A percentile compares a stretch with the other conserved stretches of the same genome.
Evolutionary conservation across 2,329 filamentous ascomycete species (phyloP).

Genomic region (Sporothrix sp.): DNA sequence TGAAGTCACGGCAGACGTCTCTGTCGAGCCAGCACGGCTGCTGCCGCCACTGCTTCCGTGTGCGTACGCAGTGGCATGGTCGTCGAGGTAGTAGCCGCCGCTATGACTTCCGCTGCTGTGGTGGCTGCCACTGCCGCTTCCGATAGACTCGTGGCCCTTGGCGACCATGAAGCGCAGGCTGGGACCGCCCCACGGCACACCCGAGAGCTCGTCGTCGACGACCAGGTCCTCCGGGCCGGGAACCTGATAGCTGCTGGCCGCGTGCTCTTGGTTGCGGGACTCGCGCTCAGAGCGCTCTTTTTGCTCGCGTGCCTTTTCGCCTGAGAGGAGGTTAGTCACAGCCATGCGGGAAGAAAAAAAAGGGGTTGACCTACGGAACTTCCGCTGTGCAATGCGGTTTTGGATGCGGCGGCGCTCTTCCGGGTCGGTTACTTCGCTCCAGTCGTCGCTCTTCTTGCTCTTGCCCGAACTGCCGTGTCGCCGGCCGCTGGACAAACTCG

Average conservation of each 20-base stretch:
- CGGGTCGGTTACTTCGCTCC: slow-evolving; percentile 59
- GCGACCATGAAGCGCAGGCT: slow-evolving; percentile 47
- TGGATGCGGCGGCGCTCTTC: slow-evolving; percentile 65
- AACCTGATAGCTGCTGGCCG: slow-evolving; percentile 53
- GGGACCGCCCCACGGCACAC: slow-evolving; percentile 63
- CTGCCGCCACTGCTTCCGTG: slow-evolving; percentile 1
- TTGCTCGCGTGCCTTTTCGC: slow-evolving; percentile 59
- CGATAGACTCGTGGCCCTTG: slow-evolving; percentile 40
- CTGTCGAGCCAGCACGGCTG: not conserved
- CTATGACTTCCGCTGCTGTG: not conserved
- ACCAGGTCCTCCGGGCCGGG: slow-evolving; percentile 48
- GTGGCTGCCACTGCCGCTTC: slow-evolving; percentile 32
- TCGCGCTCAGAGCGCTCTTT: slow-evolving; percentile 57
- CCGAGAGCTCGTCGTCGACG: slow-evolving; percentile 44
- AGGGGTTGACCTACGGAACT: slow-evolving; percentile 53
- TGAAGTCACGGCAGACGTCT: not conserved
- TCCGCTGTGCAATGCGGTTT: slow-evolving; percentile 65
- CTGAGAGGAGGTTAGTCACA: slow-evolving; percentile 30
- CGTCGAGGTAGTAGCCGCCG: slow-evolving; percentile 6
- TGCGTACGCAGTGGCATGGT: slow-evolving; percentile 3
- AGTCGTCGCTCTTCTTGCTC: slow-evolving; percentile 50
- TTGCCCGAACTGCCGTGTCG: slow-evolving; percentile 25
- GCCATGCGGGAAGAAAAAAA: slow-evolving; percentile 9
- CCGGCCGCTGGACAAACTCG: slow-evolving; percentile 18
- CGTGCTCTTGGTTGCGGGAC: slow-evolving; percentile 51